Evolutionary conservation across 768 basidiomycete genomes (phyloP).

Genomic region (Leccinum disarticulatum): DNA sequence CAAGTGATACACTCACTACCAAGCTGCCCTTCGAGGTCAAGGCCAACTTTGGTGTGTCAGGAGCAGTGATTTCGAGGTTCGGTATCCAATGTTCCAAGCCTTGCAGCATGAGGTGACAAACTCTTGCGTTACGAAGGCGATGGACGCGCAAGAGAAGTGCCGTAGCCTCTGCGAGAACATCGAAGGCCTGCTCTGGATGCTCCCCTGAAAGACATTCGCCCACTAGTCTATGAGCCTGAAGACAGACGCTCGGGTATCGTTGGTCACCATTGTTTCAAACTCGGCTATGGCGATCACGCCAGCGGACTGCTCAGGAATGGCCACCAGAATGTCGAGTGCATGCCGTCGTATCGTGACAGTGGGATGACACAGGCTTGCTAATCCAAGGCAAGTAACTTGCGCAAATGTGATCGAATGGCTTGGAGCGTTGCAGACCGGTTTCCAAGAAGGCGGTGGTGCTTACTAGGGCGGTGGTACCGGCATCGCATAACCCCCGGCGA

Average conservation of each 20-base stretch:
- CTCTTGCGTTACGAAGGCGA: slow-evolving; percentile 45
- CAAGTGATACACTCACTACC: slow-evolving; percentile 66
- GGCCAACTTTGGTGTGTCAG: slow-evolving; percentile 37
- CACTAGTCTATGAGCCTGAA: slow-evolving; percentile 75
- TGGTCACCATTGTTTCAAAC: slow-evolving; percentile 72
- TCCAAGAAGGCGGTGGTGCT: slow-evolving; percentile 74
- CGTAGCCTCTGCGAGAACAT: slow-evolving; percentile 69
- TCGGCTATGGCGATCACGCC: slow-evolving; percentile 68
- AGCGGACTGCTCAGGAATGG: slow-evolving; percentile 62
- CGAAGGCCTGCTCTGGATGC: slow-evolving; percentile 62
- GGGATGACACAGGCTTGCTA: slow-evolving; percentile 85
- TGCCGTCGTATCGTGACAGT: slow-evolving; percentile 61
- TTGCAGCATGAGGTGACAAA: slow-evolving; percentile 66
- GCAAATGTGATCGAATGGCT: slow-evolving; percentile 66
- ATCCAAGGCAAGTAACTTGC: slow-evolving; percentile 72
- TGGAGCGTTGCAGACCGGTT: slow-evolving; percentile 53
- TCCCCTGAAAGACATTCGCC: slow-evolving; percentile 78
- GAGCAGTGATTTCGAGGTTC: slow-evolving; percentile 57
- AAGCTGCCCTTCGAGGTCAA: slow-evolving; percentile 50
- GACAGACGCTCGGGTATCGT: slow-evolving; percentile 72
- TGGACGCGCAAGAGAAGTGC: slow-evolving; percentile 68
- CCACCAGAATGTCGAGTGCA: slow-evolving; percentile 77
- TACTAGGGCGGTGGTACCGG: slow-evolving; percentile 43
- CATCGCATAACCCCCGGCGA: slow-evolving; percentile 65
- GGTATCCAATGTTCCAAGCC: slow-evolving; percentile 84